Evolutionary conservation across 108 stramenopile species (phyloP).

Genomic region (Fistulifera solaris): DNA sequence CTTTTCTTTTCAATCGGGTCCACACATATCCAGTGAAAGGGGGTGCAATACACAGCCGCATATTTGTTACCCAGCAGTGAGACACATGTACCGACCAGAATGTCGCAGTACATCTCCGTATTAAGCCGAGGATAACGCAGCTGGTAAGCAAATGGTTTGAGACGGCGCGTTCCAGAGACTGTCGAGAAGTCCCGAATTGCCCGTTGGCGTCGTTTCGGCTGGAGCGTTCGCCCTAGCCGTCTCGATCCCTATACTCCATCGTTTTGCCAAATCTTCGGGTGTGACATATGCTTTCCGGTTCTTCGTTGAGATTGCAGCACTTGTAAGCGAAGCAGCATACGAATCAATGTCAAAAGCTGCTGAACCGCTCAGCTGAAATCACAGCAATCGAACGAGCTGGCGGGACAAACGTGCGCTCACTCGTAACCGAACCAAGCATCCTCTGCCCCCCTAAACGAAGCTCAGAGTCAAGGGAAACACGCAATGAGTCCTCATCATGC

Average conservation of each 20-base stretch:
- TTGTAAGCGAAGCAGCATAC: neutral
- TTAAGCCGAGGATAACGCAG: constrained; percentile 17
- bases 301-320: neutral
- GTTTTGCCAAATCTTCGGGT: neutral
- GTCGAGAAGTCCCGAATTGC: constrained; percentile 13
- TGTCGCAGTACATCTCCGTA: constrained; percentile 18
- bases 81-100: neutral
- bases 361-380: too few relatives aligned
- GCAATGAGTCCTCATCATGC: too few relatives aligned
- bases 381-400: too few relatives aligned
- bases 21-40: constrained; percentile 10
- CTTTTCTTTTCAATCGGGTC: constrained; percentile 13
- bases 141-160: constrained; percentile 8
- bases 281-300: neutral
- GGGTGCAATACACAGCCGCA: constrained; percentile 16
- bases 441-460: too few relatives aligned
- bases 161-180: constrained; percentile 9
- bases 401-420: too few relatives aligned
- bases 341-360: neutral
- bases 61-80: constrained; percentile 14
- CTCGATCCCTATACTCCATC: constrained; percentile 19
- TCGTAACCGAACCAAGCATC: too few relatives aligned
- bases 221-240: constrained; percentile 15
- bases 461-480: too few relatives aligned
- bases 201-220: constrained; percentile 16